These are phyloP conservation scores for Auxenochlorella protothecoides DNA, from an alignment of 139 green algal genomes.

Conservation along the genomic window DNA sequence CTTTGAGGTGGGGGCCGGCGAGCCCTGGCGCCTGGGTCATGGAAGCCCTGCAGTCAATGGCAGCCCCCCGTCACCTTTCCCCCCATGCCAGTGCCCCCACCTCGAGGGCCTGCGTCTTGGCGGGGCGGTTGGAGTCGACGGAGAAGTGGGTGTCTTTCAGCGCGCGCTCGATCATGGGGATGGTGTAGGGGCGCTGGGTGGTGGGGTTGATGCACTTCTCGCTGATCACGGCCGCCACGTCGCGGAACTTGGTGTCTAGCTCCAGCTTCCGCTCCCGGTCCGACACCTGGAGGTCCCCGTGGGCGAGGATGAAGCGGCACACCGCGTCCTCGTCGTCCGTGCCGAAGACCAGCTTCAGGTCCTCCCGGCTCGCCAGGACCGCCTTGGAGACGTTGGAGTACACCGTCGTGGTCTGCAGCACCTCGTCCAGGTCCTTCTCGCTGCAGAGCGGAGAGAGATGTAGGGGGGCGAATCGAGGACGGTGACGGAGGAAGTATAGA, in stretches of 20 bases:
- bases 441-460: slow-evolving; percentile 31
- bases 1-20: too few species aligned
- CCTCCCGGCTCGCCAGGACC: slow-evolving; percentile 74
- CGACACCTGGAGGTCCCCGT: slow-evolving; percentile 89
- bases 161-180: slow-evolving; percentile 85
- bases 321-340: slow-evolving; percentile 74
- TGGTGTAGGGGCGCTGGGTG: slow-evolving; percentile 84
- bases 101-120: slow-evolving; percentile 92
- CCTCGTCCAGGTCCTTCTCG: slow-evolving; percentile 96
- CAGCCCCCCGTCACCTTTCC: too few species aligned
- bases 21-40: too few species aligned
- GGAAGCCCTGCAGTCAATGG: too few species aligned
- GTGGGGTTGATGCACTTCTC: slow-evolving; percentile 89
- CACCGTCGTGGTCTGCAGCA: slow-evolving; percentile 88
- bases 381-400: slow-evolving; percentile 95
- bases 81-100: slow-evolving; percentile 13
- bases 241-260: slow-evolving; percentile 75
- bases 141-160: slow-evolving; percentile 89
- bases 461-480: too few species aligned
- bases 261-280: slow-evolving; percentile 90
- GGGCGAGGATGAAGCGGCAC: slow-evolving; percentile 75
- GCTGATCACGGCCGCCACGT: slow-evolving; percentile 64
- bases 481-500: too few species aligned
- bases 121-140: slow-evolving; percentile 75
- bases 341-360: slow-evolving; percentile 82